phyloP scores from a whole-genome alignment of 768 basidiomycete genomes.

The Tulasnella sp. region DNA sequence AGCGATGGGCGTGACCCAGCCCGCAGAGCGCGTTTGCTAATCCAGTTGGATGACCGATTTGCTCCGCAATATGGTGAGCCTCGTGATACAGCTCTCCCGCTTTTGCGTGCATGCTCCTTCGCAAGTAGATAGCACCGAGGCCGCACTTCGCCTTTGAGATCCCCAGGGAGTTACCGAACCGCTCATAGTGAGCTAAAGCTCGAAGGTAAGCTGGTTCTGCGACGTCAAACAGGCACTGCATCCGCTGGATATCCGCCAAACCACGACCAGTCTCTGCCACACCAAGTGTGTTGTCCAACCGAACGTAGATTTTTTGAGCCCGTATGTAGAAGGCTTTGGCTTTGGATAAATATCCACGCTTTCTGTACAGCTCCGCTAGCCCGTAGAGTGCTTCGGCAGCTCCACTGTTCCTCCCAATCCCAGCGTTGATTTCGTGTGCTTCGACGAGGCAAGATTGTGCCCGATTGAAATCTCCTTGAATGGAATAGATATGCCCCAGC shows the following conservation, averaged over 20 bases:
- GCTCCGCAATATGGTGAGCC: neutral
- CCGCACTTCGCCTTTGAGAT: neutral
- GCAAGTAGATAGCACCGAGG: neutral
- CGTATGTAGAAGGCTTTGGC: neutral
- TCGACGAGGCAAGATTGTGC: too few species aligned
- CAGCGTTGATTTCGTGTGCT: too few species aligned
- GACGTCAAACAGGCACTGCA: neutral
- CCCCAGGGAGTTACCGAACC: neutral
- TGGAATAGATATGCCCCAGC: too few species aligned
- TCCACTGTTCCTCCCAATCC: too few species aligned
- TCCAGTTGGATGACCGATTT: neutral
- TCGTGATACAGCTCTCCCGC: neutral
- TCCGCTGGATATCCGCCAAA: neutral
- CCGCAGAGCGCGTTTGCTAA: neutral
- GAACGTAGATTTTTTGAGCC: neutral
- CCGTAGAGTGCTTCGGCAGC: neutral
- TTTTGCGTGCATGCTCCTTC: neutral
- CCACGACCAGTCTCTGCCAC: neutral
- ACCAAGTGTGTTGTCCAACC: neutral
- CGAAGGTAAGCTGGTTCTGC: neutral
- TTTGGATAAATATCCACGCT: neutral
- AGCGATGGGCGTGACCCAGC: neutral
- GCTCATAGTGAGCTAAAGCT: neutral
- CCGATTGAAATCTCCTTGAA: too few species aligned
- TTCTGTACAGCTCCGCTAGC: neutral